These are phyloP conservation scores for Lolium perenne DNA, from an alignment of 176 grass and related monocot species.

Conservation along the genomic window DNA sequence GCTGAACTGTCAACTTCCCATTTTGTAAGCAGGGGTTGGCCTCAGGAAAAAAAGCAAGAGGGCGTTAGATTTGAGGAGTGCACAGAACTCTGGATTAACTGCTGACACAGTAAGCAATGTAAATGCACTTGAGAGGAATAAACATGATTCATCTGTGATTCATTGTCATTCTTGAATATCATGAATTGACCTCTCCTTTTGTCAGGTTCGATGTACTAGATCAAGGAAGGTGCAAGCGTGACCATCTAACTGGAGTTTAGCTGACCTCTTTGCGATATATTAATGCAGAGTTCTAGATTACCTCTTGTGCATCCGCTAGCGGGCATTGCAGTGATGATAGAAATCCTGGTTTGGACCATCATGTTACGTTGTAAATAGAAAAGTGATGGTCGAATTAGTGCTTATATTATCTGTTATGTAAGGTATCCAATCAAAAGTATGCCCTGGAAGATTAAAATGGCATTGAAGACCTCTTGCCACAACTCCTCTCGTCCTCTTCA, in stretches of 20 bases:
- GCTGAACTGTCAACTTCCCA: background rate
- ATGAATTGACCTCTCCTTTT: background rate
- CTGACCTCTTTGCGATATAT: background rate
- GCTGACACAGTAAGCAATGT: conserved; percentile 37
- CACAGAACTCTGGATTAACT: conserved; percentile 47
- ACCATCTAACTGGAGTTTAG: conserved; percentile 21
- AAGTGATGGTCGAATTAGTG: background rate
- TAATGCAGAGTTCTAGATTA: background rate
- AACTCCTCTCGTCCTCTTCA: background rate
- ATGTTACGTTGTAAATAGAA: conserved; percentile 16
- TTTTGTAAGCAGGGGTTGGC: conserved; percentile 23
- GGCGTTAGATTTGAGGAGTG: conserved; percentile 37
- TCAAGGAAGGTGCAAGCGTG: conserved; percentile 48
- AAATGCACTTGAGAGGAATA: conserved; percentile 36
- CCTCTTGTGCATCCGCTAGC: conserved; percentile 22
- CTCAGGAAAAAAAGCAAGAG: conserved; percentile 57
- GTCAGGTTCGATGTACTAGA: conserved; percentile 53
- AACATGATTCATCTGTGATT: background rate
- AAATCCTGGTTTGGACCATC: conserved; percentile 10
- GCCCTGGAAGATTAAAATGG: background rate
- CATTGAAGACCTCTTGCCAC: background rate
- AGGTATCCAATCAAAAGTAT: background rate
- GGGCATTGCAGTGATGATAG: background rate
- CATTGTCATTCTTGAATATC: background rate
- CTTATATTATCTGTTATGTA: background rate